These are phyloP conservation scores for Colletotrichum paranaense DNA, from an alignment of 2,329 filamentous ascomycete genomes.

Conservation along the genomic window DNA sequence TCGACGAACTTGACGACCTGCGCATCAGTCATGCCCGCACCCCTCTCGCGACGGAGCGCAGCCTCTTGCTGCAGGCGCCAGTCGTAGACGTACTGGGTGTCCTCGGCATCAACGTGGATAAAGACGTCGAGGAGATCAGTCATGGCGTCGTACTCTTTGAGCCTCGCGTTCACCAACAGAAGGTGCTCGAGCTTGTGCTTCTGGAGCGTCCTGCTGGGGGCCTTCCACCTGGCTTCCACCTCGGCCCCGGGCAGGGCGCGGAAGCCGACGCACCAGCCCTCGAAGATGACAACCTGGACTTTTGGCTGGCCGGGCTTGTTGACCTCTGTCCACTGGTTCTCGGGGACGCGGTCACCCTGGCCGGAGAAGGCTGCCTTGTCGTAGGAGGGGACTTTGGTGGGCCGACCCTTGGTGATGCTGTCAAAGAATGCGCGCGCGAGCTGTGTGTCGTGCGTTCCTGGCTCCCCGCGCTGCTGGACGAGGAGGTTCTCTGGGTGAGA, in stretches of 20 bases:
- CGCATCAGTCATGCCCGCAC: constrained; percentile 84
- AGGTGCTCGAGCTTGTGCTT: constrained; percentile 62
- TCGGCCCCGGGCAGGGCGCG: constrained; percentile 67
- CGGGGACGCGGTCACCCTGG: constrained; percentile 78
- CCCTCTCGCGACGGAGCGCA: constrained; percentile 72
- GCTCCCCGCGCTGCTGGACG: constrained; percentile 84
- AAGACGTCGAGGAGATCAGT: constrained; percentile 65
- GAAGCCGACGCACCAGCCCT: constrained; percentile 94
- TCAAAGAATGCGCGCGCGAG: constrained; percentile 73
- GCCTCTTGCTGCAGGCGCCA: constrained; percentile 88
- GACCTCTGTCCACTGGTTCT: constrained; percentile 69
- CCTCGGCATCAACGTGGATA: constrained; percentile 74
- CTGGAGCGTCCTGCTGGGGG: constrained; percentile 60
- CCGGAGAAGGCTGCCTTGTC: constrained; percentile 85
- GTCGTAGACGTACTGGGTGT: constrained; percentile 81
- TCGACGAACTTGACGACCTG: constrained; percentile 81
- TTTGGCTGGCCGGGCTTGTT: constrained; percentile 61
- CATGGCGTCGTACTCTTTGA: constrained; percentile 59
- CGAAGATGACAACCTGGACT: constrained; percentile 79
- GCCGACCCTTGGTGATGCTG: constrained; percentile 61
- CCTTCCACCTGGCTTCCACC: constrained; percentile 63
- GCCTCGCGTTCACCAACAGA: constrained; percentile 59
- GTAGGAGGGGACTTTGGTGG: constrained; percentile 76
- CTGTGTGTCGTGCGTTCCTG: constrained; percentile 82
- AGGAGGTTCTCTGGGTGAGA: constrained; percentile 78